Percentiles rank a stretch among this genome's conserved stretches.
These are phyloP conservation scores for Lipomyces japonicus DNA, from an alignment of 805 yeast genomes.

Conservation along the genomic window DNA sequence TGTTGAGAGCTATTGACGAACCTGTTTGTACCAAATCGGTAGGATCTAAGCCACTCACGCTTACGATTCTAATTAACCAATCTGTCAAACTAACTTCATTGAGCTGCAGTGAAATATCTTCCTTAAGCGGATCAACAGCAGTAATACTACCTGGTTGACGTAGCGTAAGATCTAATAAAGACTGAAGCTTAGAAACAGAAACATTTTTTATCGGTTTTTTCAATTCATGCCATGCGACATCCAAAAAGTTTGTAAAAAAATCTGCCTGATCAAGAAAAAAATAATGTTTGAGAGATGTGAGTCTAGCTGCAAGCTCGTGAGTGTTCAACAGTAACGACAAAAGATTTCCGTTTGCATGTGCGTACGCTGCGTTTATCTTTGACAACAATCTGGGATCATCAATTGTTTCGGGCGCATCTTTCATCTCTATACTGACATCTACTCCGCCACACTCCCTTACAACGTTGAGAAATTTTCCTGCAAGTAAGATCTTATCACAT, in stretches of 20 bases:
- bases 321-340: constrained; percentile 58
- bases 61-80: constrained; percentile 38
- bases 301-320: constrained; percentile 48
- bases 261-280: constrained; percentile 56
- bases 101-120: constrained; percentile 36
- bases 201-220: constrained; percentile 39
- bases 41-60: constrained; percentile 37
- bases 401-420: constrained; percentile 33
- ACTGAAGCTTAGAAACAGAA: constrained; percentile 37
- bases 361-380: constrained; percentile 58
- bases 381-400: constrained; percentile 42
- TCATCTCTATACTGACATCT: constrained; percentile 31
- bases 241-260: constrained; percentile 52
- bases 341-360: constrained; percentile 61
- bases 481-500: constrained; percentile 63
- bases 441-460: constrained; percentile 56
- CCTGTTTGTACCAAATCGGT: constrained; percentile 23
- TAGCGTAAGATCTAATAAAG: constrained; percentile 39
- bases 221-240: constrained; percentile 50
- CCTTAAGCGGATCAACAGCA: constrained; percentile 38
- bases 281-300: constrained; percentile 51
- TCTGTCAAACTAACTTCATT: constrained; percentile 37
- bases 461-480: constrained; percentile 83
- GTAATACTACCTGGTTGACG: constrained; percentile 43
- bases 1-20: constrained; percentile 19